Evolutionary conservation across 176 grass and related monocot genomes (phyloP).

Genomic region (Avena insularis): DNA sequence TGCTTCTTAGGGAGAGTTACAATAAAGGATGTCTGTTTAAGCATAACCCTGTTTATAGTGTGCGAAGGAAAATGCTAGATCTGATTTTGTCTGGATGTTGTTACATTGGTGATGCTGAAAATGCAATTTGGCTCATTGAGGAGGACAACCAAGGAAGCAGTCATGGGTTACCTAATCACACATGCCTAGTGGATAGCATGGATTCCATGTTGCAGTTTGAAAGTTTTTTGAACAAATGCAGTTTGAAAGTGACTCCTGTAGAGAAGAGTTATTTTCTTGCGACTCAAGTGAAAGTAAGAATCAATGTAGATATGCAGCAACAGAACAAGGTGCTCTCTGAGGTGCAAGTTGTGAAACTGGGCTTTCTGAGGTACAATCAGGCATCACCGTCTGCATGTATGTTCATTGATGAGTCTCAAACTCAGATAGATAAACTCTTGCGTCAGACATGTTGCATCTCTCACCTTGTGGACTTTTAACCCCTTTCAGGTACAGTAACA

Average conservation of each 20-base stretch:
- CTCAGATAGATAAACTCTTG: neutral
- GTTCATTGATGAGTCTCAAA: conserved; percentile 4
- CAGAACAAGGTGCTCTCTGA: conserved; percentile 5
- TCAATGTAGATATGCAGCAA: neutral
- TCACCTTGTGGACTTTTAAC: conserved; percentile 19
- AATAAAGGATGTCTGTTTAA: conserved; percentile 56
- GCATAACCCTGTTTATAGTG: conserved; percentile 55
- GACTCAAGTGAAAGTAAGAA: neutral
- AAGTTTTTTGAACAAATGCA: neutral
- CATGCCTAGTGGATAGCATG: neutral
- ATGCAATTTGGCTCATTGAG: conserved; percentile 8
- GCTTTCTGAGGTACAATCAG: neutral
- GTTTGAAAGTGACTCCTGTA: neutral
- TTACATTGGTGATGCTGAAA: conserved; percentile 37
- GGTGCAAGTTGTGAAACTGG: neutral
- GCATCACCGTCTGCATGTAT: neutral
- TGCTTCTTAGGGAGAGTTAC: conserved; percentile 66
- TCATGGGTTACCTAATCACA: conserved; percentile 7
- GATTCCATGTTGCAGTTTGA: conserved; percentile 13
- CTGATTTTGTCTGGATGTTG: conserved; percentile 48
- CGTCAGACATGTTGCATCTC: neutral
- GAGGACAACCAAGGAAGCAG: conserved; percentile 26
- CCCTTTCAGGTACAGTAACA: neutral
- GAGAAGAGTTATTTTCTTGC: neutral
- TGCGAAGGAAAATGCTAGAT: conserved; percentile 62